These are phyloP conservation scores for Haberlea rhodopensis DNA, from an alignment of 257 asterid genomes.

Conservation along the genomic window DNA sequence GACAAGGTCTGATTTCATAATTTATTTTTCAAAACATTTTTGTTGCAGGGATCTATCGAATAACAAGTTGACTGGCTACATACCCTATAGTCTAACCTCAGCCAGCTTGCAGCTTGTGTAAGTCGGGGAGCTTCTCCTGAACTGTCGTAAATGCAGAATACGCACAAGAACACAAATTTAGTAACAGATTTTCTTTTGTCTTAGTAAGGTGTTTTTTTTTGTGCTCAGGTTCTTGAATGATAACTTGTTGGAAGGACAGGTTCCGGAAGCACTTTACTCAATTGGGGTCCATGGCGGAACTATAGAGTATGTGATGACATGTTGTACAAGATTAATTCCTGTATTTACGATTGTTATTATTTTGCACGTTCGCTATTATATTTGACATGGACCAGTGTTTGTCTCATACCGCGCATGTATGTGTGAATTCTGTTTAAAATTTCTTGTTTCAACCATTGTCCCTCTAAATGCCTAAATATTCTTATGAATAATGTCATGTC, in stretches of 20 bases:
- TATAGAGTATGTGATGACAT: constrained; percentile 67
- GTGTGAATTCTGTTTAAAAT: too few relatives aligned
- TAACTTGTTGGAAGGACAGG: constrained; percentile 76
- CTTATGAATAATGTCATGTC: too few relatives aligned
- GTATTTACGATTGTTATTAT: too few relatives aligned
- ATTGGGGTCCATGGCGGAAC: constrained; percentile 96
- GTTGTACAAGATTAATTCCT: background rate
- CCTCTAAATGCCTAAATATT: too few relatives aligned
- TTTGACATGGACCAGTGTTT: too few relatives aligned
- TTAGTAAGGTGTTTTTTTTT: constrained; percentile 6
- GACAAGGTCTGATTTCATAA: background rate
- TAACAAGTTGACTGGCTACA: constrained; percentile 68
- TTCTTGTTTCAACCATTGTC: too few relatives aligned
- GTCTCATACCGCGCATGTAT: too few relatives aligned
- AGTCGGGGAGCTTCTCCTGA: constrained; percentile 28
- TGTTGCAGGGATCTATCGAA: constrained; percentile 82
- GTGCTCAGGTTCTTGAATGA: constrained; percentile 60
- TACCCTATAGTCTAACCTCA: constrained; percentile 77
- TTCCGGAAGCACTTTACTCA: constrained; percentile 79
- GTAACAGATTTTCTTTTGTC: background rate
- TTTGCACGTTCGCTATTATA: background rate
- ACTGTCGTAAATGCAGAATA: background rate
- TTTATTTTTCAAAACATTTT: constrained; percentile 4
- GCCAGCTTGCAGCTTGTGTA: constrained; percentile 82
- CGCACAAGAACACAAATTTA: background rate